These are phyloP conservation scores for Lasiodiplodia gonubiensis DNA, from an alignment of 2,329 filamentous ascomycete genomes.

Conservation along the genomic window DNA sequence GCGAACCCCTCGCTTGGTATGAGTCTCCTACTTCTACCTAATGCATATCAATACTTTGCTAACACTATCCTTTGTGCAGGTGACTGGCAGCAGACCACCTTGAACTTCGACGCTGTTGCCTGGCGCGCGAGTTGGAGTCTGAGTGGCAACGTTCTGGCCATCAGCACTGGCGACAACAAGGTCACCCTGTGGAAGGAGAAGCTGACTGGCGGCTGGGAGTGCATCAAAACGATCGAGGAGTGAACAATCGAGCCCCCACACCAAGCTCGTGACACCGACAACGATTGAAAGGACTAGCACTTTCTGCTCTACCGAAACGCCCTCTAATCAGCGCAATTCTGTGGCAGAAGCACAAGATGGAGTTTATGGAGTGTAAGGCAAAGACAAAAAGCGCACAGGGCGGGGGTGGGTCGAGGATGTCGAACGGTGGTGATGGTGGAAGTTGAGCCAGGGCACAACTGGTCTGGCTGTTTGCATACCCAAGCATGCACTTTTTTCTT, in stretches of 20 bases:
- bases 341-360: neutral
- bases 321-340: neutral
- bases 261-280: slow-evolving; percentile 12
- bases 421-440: neutral
- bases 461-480: slow-evolving; percentile 18
- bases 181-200: slow-evolving; percentile 99
- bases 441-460: slow-evolving; percentile 2
- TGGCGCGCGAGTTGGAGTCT: slow-evolving; percentile 99
- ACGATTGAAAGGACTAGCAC: neutral
- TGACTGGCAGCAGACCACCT: slow-evolving; percentile 83
- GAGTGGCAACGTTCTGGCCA: slow-evolving; percentile 93
- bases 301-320: slow-evolving; percentile 10
- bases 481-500: slow-evolving; percentile 8
- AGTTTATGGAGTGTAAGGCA: slow-evolving; percentile 12
- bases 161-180: slow-evolving; percentile 94
- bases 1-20: slow-evolving; percentile 44
- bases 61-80: slow-evolving; percentile 42
- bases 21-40: neutral
- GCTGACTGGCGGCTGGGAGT: slow-evolving; percentile 94
- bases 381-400: neutral
- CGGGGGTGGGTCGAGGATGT: neutral
- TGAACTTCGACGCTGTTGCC: slow-evolving; percentile 86
- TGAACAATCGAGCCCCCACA: slow-evolving; percentile 44
- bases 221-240: slow-evolving; percentile 94
- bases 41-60: slow-evolving; percentile 31